A percentile compares a stretch with the other conserved stretches of the same genome.
Evolutionary conservation across 2,329 filamentous ascomycete genomes (phyloP).

Genomic region (Pseudogymnoascus sp.): DNA sequence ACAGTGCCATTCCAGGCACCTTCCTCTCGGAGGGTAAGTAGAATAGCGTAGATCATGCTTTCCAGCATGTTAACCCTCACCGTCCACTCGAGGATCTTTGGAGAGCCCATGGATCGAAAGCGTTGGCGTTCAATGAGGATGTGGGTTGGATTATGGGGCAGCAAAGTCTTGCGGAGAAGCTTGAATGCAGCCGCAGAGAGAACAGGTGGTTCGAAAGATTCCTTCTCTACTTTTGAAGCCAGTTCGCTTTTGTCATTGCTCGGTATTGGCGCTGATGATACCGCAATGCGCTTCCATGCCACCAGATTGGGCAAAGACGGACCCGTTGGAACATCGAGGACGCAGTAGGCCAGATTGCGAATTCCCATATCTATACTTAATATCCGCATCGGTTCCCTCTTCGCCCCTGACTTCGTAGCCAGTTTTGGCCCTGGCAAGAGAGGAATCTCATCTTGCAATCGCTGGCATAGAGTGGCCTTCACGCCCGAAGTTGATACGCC

Average conservation of each 20-base stretch:
- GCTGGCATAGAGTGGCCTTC: constrained; percentile 45
- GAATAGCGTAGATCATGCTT: constrained; percentile 66
- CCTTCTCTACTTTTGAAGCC: constrained; percentile 20
- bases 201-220: constrained; percentile 42
- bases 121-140: constrained; percentile 60
- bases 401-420: neutral
- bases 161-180: constrained; percentile 37
- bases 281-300: constrained; percentile 32
- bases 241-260: constrained; percentile 17
- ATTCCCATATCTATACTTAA: constrained; percentile 82
- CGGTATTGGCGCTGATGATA: constrained; percentile 26
- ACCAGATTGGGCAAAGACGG: constrained; percentile 21
- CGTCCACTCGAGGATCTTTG: constrained; percentile 72
- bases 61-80: constrained; percentile 74
- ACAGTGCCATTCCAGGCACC: constrained; percentile 37
- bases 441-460: constrained; percentile 36
- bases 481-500: constrained; percentile 51
- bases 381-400: constrained; percentile 37
- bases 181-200: constrained; percentile 48
- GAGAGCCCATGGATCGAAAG: constrained; percentile 52
- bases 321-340: constrained; percentile 35
- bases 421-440: neutral
- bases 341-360: constrained; percentile 67
- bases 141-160: constrained; percentile 50
- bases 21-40: constrained; percentile 46